Evolutionary conservation across 371 early-diverging fungal genomes (phyloP), one percentile per base, ranked within the genome.

Genomic region (Apophysomyces trapeziformis): DNA sequence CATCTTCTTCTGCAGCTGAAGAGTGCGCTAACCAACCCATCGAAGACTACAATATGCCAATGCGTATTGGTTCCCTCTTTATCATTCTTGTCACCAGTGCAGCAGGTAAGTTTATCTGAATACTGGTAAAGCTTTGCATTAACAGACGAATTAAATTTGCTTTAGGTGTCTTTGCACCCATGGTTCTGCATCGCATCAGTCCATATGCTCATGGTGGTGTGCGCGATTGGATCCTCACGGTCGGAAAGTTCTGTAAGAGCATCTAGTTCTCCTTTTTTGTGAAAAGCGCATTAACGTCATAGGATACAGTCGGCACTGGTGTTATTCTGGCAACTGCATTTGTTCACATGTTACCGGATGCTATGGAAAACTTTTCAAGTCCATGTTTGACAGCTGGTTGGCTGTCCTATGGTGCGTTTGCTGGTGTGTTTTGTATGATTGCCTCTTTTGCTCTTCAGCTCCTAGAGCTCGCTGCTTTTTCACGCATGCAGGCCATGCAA

Each of bases 251-350:
- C 41, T 81, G 81, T 80, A 75, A 74, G 71, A 63, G 9, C 11
- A 21, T 35, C 32, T 26, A 26, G 12, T 50, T 44, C 41, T 5
- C 6, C n/a, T 39, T 8, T 13, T 37, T 8, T 14, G 21, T 47
- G 38, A 5, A 45, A 50, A 18, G 47, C 21, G 13, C 26, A 60
- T 36, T 21, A 36, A 26, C 37, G 46, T 46, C 35, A 11, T 32
- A 36, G 56, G n/a, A 7, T 21, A 8, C 69, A 75, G 79, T 80
- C 47, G 83, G 83, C 32, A 78, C 78, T 7, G 83, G 83, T 54
- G 77, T 83, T 5, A 77, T 83, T 44, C 57, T 83, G 13, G 75
- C 84, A 1, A 80, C 80, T 8, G 84, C 81, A 3, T 83, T 78
- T 57, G 69, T 83, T 36, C 84, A 83, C 60, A 77, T 83, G 76